phyloP scores from a whole-genome alignment of 345 rosid genomes.

The Brassica rapa region DNA sequence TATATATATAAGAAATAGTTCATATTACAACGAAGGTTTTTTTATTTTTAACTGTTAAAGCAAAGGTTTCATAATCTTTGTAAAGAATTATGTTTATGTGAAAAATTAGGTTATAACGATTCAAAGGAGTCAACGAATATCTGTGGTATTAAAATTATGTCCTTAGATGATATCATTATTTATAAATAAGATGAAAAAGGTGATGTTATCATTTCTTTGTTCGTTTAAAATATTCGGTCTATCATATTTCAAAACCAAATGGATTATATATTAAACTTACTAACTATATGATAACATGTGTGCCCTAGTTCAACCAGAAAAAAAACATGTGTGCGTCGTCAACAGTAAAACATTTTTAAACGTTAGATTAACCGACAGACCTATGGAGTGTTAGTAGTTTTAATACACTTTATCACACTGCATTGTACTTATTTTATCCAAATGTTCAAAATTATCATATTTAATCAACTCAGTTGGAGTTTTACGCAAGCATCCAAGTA shows the following conservation, averaged over 20 bases:
- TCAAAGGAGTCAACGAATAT: neutral
- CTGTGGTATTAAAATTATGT: neutral
- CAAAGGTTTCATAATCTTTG: neutral
- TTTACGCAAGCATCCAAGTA: slow-evolving; percentile 5
- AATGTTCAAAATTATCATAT: neutral
- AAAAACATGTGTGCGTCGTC: neutral
- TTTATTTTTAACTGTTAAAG: neutral
- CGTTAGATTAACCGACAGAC: neutral
- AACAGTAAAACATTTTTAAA: neutral
- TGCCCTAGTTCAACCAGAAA: neutral
- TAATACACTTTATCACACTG: neutral
- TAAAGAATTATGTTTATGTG: neutral
- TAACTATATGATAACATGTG: neutral
- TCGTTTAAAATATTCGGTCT: neutral
- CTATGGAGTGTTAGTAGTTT: neutral
- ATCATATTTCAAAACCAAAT: neutral
- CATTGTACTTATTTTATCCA: neutral
- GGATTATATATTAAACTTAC: neutral
- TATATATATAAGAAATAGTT: neutral
- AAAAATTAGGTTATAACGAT: too few species aligned
- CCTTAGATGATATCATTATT: neutral
- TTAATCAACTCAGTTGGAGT: slow-evolving; percentile 5
- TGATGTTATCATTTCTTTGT: neutral
- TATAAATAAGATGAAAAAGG: neutral
- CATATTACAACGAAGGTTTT: neutral